Evolutionary conservation across 495 filamentous ascomycete species (phyloP), one percentile per base, ranked within the genome.

Genomic region (Penicillium manginii): DNA sequence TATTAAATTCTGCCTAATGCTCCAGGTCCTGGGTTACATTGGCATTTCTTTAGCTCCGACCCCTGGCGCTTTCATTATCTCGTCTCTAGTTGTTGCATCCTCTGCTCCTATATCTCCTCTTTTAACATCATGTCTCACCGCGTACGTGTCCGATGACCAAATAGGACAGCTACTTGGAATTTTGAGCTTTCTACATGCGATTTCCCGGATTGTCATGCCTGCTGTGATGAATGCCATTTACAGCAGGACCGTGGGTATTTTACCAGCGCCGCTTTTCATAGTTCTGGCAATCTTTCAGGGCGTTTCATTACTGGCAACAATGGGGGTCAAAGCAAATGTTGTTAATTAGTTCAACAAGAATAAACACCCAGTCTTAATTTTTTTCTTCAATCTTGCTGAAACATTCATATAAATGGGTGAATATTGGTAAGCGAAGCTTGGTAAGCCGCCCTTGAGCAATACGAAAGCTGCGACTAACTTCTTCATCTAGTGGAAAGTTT

Each of bases 101-200:
- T 43, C 40, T 46, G 40, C 50, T 4, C 57, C 57, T 2, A 22
- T 54, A 2, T 21, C 33, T 11, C 57, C 57, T 46, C 42, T 59
- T 15, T 19, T 59, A 12, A 54, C 50, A 32, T 60, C 57, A 3
- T 54, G 57, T 43, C 23, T 55, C 6, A 55, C 46, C n/a, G 43
- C 51, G 6, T 45, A 55, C 33, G 46, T 45, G 17, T 51, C 58
- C 33, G 26, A 18, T 23, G 35, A 54, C 7, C 57, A 54, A 18
- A 40, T 43, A 2, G 57, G 57, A 2, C 50, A 54, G n/a, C 19
- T 59, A 12, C 43, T 59, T 9, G 57, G 57, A 1, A 8, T 42
- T 22, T 42, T 59, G 50, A 54, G 57, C 21, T 59, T 59, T 42
- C 8, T 59, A 21, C 50, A 59, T 59, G 50, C 57, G 8, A 54